These are phyloP conservation scores for Rhodamnia argentea DNA, from an alignment of 345 rosid species.

Conservation along the genomic window DNA sequence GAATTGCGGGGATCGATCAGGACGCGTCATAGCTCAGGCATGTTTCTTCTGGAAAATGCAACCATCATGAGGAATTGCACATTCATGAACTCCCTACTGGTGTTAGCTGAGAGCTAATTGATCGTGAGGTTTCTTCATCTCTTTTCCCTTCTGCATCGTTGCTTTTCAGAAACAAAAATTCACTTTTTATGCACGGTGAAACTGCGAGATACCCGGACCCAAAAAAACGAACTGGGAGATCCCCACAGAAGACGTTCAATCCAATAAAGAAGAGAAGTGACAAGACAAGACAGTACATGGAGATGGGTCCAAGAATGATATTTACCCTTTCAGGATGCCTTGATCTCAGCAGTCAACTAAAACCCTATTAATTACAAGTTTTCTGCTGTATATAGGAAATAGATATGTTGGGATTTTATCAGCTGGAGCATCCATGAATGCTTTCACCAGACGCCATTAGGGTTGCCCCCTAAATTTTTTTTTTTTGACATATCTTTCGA, in stretches of 20 bases:
- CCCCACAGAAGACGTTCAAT: neutral
- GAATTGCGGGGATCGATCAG: neutral
- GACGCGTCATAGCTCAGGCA: neutral
- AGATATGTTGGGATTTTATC: neutral
- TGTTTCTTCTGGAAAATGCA: neutral
- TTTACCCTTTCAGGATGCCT: neutral
- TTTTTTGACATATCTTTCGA: neutral
- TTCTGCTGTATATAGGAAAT: neutral
- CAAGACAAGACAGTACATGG: neutral
- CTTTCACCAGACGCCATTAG: neutral
- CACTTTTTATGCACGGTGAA: neutral
- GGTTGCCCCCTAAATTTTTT: neutral
- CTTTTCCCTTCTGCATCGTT: neutral
- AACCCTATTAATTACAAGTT: neutral
- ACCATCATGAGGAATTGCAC: neutral
- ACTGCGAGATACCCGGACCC: neutral
- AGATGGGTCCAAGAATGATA: neutral
- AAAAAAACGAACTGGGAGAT: neutral
- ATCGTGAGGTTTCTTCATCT: neutral
- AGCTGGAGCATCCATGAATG: neutral
- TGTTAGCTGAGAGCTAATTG: neutral
- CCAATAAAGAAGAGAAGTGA: neutral
- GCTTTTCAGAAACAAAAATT: neutral
- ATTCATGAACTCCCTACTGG: neutral
- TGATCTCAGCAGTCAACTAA: neutral